These are phyloP conservation scores for Trichocladium uniseriatum DNA, from an alignment of 495 filamentous ascomycete species.

Conservation along the genomic window DNA sequence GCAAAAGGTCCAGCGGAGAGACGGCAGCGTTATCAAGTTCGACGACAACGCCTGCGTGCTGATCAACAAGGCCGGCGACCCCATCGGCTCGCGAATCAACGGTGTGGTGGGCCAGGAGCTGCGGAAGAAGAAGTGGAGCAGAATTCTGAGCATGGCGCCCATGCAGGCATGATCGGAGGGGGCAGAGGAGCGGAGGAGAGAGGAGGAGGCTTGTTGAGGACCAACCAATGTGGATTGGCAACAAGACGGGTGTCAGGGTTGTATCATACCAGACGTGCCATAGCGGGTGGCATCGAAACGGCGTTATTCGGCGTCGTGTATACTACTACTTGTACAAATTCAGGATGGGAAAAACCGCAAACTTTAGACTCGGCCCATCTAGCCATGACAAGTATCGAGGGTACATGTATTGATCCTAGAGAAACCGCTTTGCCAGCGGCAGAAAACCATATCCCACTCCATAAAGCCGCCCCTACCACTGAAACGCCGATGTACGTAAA, in stretches of 20 bases:
- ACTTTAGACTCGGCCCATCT: not conserved
- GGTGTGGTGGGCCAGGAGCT: constrained; percentile 82
- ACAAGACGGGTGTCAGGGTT: not conserved
- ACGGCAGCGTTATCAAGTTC: constrained; percentile 84
- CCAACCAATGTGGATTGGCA: not conserved
- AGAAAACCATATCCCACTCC: not conserved
- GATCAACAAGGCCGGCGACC: constrained; percentile 95
- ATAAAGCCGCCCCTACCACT: not conserved
- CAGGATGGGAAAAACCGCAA: not conserved
- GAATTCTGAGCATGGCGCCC: constrained; percentile 92
- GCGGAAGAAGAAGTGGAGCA: constrained; percentile 85
- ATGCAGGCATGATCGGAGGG: constrained; percentile 62
- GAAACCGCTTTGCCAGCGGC: not conserved
- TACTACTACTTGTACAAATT: constrained; percentile 17
- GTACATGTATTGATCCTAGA: constrained; percentile 2
- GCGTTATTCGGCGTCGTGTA: constrained; percentile 14
- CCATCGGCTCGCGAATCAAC: constrained; percentile 86
- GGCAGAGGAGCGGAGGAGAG: not conserved
- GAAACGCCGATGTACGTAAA: constrained; percentile 10
- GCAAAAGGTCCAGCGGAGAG: constrained; percentile 74
- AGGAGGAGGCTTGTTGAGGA: too few species aligned
- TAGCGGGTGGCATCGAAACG: constrained; percentile 1
- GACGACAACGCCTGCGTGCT: constrained; percentile 98
- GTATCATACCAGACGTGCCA: not conserved
- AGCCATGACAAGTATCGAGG: too few species aligned